Evolutionary conservation across 768 basidiomycete genomes (phyloP).

Genomic region (Serpula lacrymans): DNA sequence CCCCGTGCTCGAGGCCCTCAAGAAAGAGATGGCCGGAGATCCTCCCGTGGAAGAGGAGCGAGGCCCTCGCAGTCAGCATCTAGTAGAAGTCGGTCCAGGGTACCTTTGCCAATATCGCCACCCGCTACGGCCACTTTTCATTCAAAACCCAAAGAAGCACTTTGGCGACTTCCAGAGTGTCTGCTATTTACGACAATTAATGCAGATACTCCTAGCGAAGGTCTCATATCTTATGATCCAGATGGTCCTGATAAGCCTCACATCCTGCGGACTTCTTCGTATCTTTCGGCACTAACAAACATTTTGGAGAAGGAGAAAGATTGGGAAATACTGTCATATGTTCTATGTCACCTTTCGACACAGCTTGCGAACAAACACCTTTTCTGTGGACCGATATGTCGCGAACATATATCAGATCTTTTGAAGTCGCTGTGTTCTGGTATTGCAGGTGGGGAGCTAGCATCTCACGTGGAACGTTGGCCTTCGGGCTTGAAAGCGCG

Average conservation of each 20-base stretch:
- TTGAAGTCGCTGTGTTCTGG: conserved; percentile 65
- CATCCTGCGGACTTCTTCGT: conserved; percentile 72
- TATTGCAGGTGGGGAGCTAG: conserved; percentile 58
- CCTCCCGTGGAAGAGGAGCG: conserved; percentile 50
- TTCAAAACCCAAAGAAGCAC: conserved; percentile 38
- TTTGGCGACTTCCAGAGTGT: conserved; percentile 72
- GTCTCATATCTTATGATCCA: conserved; percentile 63
- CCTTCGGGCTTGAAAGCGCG: conserved; percentile 60
- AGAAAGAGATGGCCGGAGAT: conserved; percentile 48
- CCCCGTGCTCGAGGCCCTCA: conserved; percentile 47
- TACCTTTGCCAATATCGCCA: conserved; percentile 30
- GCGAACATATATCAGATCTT: conserved; percentile 58
- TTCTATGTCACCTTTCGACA: conserved; percentile 85
- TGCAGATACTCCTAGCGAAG: conserved; percentile 63
- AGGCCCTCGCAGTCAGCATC: conserved; percentile 41
- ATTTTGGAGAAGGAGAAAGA: conserved; percentile 74
- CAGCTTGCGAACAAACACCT: conserved; percentile 95
- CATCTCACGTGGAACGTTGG: conserved; percentile 53
- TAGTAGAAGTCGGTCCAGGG: conserved; percentile 65
- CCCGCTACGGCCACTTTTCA: conserved; percentile 18
- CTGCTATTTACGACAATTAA: conserved; percentile 55
- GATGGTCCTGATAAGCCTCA: conserved; percentile 36
- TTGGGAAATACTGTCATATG: conserved; percentile 93
- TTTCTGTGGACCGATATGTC: conserved; percentile 85
- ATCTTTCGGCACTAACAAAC: conserved; percentile 58